A percentile compares a stretch with the other conserved stretches of the same genome.
Conservation (phyloP, 257 asterid genomes). For the Rhazya stricta region DNA sequence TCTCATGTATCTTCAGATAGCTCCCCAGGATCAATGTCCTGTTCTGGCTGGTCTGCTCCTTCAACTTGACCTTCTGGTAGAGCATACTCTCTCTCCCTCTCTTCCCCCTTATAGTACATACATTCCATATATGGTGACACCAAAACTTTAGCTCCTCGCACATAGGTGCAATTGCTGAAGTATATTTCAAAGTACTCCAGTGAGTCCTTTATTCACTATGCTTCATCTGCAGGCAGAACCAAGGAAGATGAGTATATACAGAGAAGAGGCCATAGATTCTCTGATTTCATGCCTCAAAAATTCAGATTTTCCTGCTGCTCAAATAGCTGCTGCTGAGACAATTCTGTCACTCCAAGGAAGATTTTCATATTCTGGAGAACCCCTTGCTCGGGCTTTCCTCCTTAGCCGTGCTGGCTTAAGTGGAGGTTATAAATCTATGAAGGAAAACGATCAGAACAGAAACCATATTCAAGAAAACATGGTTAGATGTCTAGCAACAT, state of each 20-base stretch:
- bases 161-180: not conserved
- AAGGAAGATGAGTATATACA: slow-evolving; percentile 80
- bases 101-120: not conserved
- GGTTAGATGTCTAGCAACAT: slow-evolving; percentile 29
- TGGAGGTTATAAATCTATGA: slow-evolving; percentile 28
- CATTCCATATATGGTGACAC: not conserved
- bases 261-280: slow-evolving; percentile 78
- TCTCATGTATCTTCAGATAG: slow-evolving; percentile 57
- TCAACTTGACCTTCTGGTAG: slow-evolving; percentile 78
- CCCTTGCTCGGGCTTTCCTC: slow-evolving; percentile 60
- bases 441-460: slow-evolving; percentile 44
- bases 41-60: slow-evolving; percentile 71
- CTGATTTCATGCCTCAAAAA: slow-evolving; percentile 68
- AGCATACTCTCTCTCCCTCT: slow-evolving; percentile 10
- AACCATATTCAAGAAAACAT: slow-evolving; percentile 32
- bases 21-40: slow-evolving; percentile 56
- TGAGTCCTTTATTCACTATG: too few species aligned
- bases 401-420: slow-evolving; percentile 65
- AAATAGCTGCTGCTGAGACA: slow-evolving; percentile 69
- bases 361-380: slow-evolving; percentile 70
- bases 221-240: slow-evolving; percentile 56
- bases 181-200: not conserved
- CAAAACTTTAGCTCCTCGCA: not conserved
- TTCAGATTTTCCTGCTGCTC: slow-evolving; percentile 51
- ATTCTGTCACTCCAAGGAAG: slow-evolving; percentile 67